Conservation (phyloP, 2,329 filamentous ascomycete species). For the Cadophora gregata region DNA sequence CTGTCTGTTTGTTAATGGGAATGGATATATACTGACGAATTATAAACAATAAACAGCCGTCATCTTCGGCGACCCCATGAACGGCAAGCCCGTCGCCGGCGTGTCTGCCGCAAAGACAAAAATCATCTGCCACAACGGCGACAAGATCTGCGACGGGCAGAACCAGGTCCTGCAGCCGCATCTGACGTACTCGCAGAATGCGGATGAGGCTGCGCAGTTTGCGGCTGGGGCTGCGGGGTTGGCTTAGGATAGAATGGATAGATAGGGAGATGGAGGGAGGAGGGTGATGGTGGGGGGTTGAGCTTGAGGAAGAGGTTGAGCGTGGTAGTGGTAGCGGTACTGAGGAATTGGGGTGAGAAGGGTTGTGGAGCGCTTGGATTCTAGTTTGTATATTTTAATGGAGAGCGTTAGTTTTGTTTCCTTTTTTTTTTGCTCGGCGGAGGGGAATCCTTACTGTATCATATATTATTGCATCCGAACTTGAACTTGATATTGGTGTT, state of each 20-base stretch:
- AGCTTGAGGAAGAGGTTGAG: too few relatives aligned
- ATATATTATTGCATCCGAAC: not conserved
- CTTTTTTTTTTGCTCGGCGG: too few relatives aligned
- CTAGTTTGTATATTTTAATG: not conserved
- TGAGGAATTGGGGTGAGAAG: not conserved
- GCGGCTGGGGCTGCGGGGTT: constrained; percentile 12
- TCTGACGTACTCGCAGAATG: constrained; percentile 28
- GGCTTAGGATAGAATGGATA: not conserved
- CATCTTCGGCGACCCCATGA: constrained; percentile 40
- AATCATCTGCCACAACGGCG: constrained; percentile 37
- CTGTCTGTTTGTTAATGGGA: too few relatives aligned
- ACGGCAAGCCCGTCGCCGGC: constrained; percentile 33
- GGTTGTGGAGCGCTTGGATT: not conserved
- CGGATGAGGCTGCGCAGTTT: constrained; percentile 20
- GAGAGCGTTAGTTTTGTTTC: not conserved
- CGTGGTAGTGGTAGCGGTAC: too few relatives aligned
- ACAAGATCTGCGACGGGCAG: constrained; percentile 36
- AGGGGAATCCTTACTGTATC: not conserved
- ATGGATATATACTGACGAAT: not conserved
- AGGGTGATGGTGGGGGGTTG: not conserved
- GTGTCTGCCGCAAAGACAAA: constrained; percentile 33
- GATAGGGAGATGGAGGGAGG: not conserved
- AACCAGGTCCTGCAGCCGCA: constrained; percentile 29
- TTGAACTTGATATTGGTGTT: too few relatives aligned
- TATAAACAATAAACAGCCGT: constrained; percentile 25